phyloP scores from a whole-genome alignment of 2,329 filamentous ascomycete genomes.

The Mycosphaerella arachidis region DNA sequence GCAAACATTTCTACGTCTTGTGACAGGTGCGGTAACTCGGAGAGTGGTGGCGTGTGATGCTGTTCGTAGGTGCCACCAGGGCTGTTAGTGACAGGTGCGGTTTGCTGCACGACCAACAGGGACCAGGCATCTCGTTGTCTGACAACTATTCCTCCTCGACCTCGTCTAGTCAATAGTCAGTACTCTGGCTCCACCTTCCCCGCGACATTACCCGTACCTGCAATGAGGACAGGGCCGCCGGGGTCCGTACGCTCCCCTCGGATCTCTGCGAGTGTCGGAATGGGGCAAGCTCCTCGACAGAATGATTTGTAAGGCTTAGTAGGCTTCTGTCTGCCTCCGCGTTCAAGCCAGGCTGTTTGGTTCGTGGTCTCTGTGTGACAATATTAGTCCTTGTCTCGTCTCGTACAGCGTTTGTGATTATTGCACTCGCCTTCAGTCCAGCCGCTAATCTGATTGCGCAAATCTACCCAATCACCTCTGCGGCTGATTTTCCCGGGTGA shows the following conservation, averaged over 20 bases:
- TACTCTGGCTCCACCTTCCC: neutral
- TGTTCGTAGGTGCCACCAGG: neutral
- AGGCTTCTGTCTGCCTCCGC: slow-evolving; percentile 12
- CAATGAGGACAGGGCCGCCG: slow-evolving; percentile 7
- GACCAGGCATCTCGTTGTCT: neutral
- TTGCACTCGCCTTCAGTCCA: slow-evolving; percentile 13
- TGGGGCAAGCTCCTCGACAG: slow-evolving; percentile 16
- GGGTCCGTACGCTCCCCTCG: slow-evolving; percentile 11
- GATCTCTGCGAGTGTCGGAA: slow-evolving; percentile 18
- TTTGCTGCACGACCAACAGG: neutral
- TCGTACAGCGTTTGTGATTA: neutral
- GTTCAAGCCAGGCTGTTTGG: slow-evolving; percentile 18
- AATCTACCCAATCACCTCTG: slow-evolving; percentile 14
- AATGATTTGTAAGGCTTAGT: slow-evolving; percentile 16
- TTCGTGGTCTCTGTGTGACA: slow-evolving; percentile 10
- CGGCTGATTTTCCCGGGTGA: neutral
- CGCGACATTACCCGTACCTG: slow-evolving; percentile 2
- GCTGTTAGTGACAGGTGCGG: neutral
- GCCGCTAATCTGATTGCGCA: slow-evolving; percentile 14
- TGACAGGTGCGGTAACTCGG: neutral
- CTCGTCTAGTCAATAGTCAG: neutral
- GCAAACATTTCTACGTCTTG: neutral
- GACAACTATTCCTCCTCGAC: neutral
- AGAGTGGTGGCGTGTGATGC: neutral
- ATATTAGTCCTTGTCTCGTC: neutral